These are phyloP conservation scores for Neoscytalidium dimidiatum DNA, from an alignment of 2,329 filamentous ascomycete genomes.

Conservation along the genomic window DNA sequence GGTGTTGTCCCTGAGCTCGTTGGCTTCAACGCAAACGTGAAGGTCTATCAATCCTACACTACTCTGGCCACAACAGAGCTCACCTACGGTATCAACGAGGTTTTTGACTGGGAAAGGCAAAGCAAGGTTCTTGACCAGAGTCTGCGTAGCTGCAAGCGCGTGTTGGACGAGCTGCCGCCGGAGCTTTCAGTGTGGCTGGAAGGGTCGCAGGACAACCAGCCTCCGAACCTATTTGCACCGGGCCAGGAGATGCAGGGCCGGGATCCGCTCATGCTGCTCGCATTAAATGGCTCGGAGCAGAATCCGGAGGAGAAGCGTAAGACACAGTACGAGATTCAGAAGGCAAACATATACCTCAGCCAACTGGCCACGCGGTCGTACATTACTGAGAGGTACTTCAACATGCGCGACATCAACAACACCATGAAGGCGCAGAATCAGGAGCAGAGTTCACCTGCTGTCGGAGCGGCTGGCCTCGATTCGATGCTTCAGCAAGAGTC, in stretches of 20 bases:
- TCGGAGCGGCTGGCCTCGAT: slow-evolving; percentile 39
- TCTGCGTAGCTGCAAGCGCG: slow-evolving; percentile 68
- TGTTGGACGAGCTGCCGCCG: slow-evolving; percentile 66
- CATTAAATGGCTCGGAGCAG: slow-evolving; percentile 22
- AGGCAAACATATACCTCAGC: slow-evolving; percentile 84
- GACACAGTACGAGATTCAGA: slow-evolving; percentile 85
- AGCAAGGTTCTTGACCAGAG: slow-evolving; percentile 71
- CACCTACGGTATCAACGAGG: slow-evolving; percentile 75
- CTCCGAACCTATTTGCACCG: slow-evolving; percentile 23
- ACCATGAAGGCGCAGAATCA: slow-evolving; percentile 47
- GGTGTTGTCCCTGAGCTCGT: slow-evolving; percentile 70
- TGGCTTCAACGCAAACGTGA: slow-evolving; percentile 79
- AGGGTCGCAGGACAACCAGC: slow-evolving; percentile 33
- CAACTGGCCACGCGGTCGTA: slow-evolving; percentile 81
- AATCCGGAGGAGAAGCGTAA: slow-evolving; percentile 41
- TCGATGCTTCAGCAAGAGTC: slow-evolving; percentile 31
- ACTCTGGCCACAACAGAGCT: slow-evolving; percentile 77
- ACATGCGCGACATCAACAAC: slow-evolving; percentile 66
- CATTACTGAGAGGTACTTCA: slow-evolving; percentile 84
- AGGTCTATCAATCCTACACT: slow-evolving; percentile 80
- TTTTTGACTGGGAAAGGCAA: slow-evolving; percentile 78
- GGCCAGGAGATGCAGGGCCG: slow-evolving; percentile 22
- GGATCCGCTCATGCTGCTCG: slow-evolving; percentile 28
- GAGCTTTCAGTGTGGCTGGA: slow-evolving; percentile 63
- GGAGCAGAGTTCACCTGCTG: slow-evolving; percentile 36